Conservation (phyloP, 106 monocot species). For the Phalaenopsis aphrodite region DNA sequence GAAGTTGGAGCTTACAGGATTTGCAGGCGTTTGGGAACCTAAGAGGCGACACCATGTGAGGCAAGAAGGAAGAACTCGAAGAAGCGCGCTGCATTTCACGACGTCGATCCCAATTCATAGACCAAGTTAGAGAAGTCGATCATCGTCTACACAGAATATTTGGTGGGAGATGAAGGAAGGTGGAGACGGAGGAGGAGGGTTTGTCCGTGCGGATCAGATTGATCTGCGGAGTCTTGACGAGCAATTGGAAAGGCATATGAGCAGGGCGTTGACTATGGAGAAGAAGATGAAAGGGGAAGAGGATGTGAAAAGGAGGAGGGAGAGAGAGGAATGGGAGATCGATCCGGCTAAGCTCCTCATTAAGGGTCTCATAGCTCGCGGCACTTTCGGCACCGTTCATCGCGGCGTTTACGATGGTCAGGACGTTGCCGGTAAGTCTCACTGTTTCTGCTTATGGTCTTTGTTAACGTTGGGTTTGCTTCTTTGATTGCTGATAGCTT, state of each 20-base stretch:
- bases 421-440: conserved; percentile 59
- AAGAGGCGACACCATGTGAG: background rate
- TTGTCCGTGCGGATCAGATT: conserved; percentile 51
- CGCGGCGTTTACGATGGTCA: conserved; percentile 76
- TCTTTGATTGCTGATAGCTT: background rate
- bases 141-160: background rate
- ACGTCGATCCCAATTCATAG: background rate
- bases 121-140: background rate
- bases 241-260: conserved; percentile 38
- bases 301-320: conserved; percentile 17
- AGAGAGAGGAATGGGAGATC: conserved; percentile 84
- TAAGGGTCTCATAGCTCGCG: conserved; percentile 72
- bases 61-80: background rate
- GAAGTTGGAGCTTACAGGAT: background rate
- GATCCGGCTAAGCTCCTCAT: conserved; percentile 63
- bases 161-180: background rate
- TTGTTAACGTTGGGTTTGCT: background rate
- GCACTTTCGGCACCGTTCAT: conserved; percentile 87
- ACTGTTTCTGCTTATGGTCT: background rate
- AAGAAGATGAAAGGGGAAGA: conserved; percentile 24
- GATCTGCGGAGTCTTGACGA: conserved; percentile 49
- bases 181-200: conserved; percentile 15
- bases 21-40: background rate
- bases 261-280: conserved; percentile 32
- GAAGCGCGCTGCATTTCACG: background rate